These are phyloP conservation scores for Lichtheimia ornata DNA, from an alignment of 371 early-diverging fungal species.

Conservation along the genomic window DNA sequence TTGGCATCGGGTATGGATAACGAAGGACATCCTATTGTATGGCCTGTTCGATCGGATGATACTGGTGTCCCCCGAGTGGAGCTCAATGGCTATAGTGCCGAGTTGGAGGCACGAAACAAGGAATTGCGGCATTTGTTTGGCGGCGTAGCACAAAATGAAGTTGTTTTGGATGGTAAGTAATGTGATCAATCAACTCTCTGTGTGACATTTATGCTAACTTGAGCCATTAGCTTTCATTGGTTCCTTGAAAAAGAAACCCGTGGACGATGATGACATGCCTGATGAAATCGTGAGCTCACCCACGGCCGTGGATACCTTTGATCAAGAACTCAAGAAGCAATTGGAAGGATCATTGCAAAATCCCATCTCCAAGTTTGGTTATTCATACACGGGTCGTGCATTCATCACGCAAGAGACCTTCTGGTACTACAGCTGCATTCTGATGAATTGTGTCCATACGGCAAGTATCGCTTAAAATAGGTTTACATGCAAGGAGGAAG, in stretches of 20 bases:
- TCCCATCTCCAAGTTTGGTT: constrained; percentile 36
- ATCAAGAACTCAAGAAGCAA: constrained; percentile 39
- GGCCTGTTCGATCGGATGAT: constrained; percentile 41
- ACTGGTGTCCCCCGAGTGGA: constrained; percentile 27
- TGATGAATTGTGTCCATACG: constrained; percentile 49
- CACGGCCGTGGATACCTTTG: constrained; percentile 21
- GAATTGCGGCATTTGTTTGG: constrained; percentile 44
- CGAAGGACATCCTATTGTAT: constrained; percentile 43
- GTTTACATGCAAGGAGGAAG: too few relatives aligned
- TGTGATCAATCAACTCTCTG: not conserved
- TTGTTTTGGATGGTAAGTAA: constrained; percentile 47
- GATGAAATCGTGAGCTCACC: constrained; percentile 15
- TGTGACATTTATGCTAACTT: not conserved
- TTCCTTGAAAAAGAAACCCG: constrained; percentile 39
- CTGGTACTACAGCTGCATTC: constrained; percentile 50
- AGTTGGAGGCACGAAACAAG: constrained; percentile 34
- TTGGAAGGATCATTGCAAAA: constrained; percentile 23
- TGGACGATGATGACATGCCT: constrained; percentile 4
- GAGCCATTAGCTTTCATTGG: constrained; percentile 34
- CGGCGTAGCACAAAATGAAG: constrained; percentile 37
- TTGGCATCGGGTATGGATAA: constrained; percentile 11
- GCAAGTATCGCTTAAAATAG: constrained; percentile 14
- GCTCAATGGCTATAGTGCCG: constrained; percentile 29
- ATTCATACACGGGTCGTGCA: constrained; percentile 43
- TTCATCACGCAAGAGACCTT: constrained; percentile 49